These are phyloP conservation scores for Aspergillus asperescens DNA, from an alignment of 495 filamentous ascomycete species.

Conservation along the genomic window DNA sequence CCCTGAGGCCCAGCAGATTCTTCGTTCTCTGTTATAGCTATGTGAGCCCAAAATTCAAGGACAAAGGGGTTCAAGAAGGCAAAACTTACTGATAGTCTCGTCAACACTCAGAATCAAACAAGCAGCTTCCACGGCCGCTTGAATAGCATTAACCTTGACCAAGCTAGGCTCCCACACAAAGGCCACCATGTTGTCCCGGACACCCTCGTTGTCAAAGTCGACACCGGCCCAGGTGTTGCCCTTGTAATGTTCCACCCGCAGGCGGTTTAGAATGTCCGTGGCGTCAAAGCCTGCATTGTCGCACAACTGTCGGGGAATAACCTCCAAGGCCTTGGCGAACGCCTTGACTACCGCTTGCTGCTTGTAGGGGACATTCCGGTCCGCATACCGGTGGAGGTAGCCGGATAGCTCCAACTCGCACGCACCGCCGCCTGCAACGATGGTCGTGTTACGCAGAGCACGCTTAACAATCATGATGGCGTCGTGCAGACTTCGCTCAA, in stretches of 20 bases:
- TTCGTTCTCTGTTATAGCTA: conserved; percentile 63
- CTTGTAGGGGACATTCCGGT: conserved; percentile 87
- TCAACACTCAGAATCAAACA: conserved; percentile 95
- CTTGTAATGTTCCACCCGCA: conserved; percentile 91
- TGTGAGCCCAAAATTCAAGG: conserved; percentile 16
- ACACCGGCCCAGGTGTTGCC: conserved; percentile 92
- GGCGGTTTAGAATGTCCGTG: conserved; percentile 90
- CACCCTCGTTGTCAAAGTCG: conserved; percentile 87
- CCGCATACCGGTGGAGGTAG: conserved; percentile 85
- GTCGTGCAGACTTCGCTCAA: conserved; percentile 93
- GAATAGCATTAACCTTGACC: conserved; percentile 96
- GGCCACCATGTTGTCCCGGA: conserved; percentile 82
- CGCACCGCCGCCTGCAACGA: conserved; percentile 93
- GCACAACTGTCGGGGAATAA: conserved; percentile 93
- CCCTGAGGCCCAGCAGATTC: conserved; percentile 77
- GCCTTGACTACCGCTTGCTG: conserved; percentile 97
- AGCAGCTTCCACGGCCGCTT: conserved; percentile 88
- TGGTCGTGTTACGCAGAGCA: conserved; percentile 84
- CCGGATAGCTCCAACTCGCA: conserved; percentile 95
- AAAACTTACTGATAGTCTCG: conserved; percentile 78
- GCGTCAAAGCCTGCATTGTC: conserved; percentile 98
- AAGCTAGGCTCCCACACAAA: conserved; percentile 97
- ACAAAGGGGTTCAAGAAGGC: not conserved
- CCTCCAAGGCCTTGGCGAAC: conserved; percentile 94
- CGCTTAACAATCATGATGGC: conserved; percentile 99